These are phyloP conservation scores for Russula foetens DNA, from an alignment of 768 basidiomycete species.

Conservation along the genomic window DNA sequence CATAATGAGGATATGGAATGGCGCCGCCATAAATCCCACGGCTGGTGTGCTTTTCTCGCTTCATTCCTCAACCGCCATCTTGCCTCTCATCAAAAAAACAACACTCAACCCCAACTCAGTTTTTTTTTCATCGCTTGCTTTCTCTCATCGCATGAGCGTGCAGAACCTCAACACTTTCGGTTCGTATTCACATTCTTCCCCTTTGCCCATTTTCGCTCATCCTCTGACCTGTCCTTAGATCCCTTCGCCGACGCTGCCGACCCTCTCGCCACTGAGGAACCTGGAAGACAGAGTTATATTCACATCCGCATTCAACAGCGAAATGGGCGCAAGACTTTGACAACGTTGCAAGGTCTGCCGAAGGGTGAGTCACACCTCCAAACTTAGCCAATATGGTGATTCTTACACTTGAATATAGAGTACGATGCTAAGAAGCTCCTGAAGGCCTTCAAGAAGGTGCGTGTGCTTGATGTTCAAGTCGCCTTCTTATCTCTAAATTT, in stretches of 20 bases:
- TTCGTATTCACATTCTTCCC: constrained; percentile 28
- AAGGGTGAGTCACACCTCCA: constrained; percentile 44
- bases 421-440: constrained; percentile 97
- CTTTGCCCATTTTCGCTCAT: constrained; percentile 18
- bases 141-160: constrained; percentile 82
- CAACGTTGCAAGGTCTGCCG: constrained; percentile 92
- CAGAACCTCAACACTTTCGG: constrained; percentile 85
- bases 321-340: constrained; percentile 98
- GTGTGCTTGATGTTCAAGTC: background rate
- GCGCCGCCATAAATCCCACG: constrained; percentile 13
- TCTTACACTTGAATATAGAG: constrained; percentile 39
- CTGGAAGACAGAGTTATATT: constrained; percentile 77
- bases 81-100: constrained; percentile 23
- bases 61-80: constrained; percentile 22
- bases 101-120: constrained; percentile 42
- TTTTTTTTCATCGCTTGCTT: constrained; percentile 31
- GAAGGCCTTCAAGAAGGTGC: constrained; percentile 97
- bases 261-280: constrained; percentile 65
- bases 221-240: constrained; percentile 43
- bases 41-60: constrained; percentile 16
- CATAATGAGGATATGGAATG: background rate
- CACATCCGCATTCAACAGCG: constrained; percentile 98
- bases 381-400: constrained; percentile 11
- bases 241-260: constrained; percentile 95
- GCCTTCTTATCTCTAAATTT: constrained; percentile 7